Evolutionary conservation across 148 eudicot genomes (phyloP), one percentile per base, ranked within the genome.

Genomic region (Nyssa sinensis): DNA sequence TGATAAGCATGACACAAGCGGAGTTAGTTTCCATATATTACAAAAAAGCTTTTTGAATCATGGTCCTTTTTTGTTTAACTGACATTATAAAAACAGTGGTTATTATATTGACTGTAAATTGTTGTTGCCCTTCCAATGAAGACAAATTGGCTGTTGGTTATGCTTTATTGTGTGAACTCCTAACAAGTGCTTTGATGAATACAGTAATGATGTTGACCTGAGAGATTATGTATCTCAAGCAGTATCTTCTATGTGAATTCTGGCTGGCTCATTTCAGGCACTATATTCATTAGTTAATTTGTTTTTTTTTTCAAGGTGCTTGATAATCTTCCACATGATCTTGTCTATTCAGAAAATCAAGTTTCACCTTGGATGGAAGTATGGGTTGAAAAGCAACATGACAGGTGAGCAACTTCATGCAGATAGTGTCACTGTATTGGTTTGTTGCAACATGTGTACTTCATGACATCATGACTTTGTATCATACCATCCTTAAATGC

Each of bases 271-370:
- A 57, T 66, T 59, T 66, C 57, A 10, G 55, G 9, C 4, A 3
- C 12, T 33, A 25, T 65, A 8, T n/a, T 8, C 39, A 55, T 55
- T 66, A 28, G 6, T 72, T 21, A 33, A 19, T 72, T 34, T 35
- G 21, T 63, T 73, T 31, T 78, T 34, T 51, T 13, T 62, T 77
- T 76, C 5, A 68, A 94, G 98, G 97, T 94, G 72, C 97, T 94
- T 83, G 98, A 94, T 85, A 94, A 94, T 85, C 98, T 94, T 82
- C 98, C 98, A 39, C 98, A 94, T 73, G 98, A 94, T 86, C 92
- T 92, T 64, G 82, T 94, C 76, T 86, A 85, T 83, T 78, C 98
- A 3, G 87, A 88, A 75, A 85, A 86, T 90, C 98, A 94, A 90
- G 86, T 81, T 79, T 86, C 91, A 44, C 85, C 93, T 44, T 94